Evolutionary conservation across 805 yeast genomes (phyloP).

Genomic region (Pichia occidentalis): DNA sequence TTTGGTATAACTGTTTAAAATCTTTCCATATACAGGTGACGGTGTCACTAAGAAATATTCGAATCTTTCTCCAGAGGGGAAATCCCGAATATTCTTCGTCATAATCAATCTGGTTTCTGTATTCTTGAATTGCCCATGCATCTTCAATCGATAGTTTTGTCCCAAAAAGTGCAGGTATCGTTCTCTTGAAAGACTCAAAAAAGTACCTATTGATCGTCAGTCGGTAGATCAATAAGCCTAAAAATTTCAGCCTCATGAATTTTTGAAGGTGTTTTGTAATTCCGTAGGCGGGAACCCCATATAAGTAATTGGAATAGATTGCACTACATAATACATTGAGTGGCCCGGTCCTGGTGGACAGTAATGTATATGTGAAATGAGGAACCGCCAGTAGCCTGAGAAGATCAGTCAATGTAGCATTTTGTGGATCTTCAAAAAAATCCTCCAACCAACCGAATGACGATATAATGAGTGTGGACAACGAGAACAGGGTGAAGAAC

Average conservation of each 20-base stretch:
- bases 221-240: background rate
- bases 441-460: too few species aligned
- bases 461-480: too few species aligned
- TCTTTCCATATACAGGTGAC: slow-evolving; percentile 1
- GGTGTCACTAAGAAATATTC: background rate
- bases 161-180: slow-evolving; percentile 7
- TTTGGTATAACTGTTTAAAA: background rate
- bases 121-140: slow-evolving; percentile 6
- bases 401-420: too few species aligned
- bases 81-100: background rate
- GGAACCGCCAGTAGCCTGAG: too few species aligned
- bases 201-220: slow-evolving; percentile 5
- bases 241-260: slow-evolving; percentile 1
- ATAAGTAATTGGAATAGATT: background rate
- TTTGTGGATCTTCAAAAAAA: too few species aligned
- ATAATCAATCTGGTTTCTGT: background rate
- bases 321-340: background rate
- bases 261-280: background rate
- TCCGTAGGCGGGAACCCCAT: background rate
- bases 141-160: background rate
- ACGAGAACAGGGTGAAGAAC: too few species aligned
- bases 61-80: background rate
- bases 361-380: too few species aligned
- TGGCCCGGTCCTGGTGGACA: too few species aligned
- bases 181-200: slow-evolving; percentile 3